These are phyloP conservation scores for Fusarium burgessii DNA, from an alignment of 2,329 filamentous ascomycete genomes.

Conservation along the genomic window DNA sequence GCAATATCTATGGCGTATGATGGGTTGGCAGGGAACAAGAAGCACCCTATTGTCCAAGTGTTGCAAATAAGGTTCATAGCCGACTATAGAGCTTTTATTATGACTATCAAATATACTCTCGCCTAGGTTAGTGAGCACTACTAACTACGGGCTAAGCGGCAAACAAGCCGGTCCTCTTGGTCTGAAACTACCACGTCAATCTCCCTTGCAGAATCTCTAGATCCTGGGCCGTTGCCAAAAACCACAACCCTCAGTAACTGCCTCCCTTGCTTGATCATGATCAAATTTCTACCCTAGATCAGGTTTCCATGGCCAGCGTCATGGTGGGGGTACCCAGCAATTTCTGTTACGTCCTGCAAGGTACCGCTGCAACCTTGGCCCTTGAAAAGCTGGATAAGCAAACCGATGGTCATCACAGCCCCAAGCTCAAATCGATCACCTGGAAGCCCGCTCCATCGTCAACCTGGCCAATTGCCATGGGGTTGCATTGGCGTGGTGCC, in stretches of 20 bases:
- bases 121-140: conserved; percentile 17
- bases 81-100: neutral
- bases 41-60: neutral
- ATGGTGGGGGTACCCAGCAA: conserved; percentile 18
- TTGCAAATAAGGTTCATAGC: neutral
- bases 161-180: conserved; percentile 9
- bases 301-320: neutral
- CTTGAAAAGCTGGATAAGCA: conserved; percentile 1
- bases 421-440: conserved; percentile 13
- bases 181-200: conserved; percentile 8
- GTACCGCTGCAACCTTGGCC: conserved; percentile 31
- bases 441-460: conserved; percentile 9
- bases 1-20: conserved; percentile 3
- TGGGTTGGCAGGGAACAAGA: neutral
- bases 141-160: conserved; percentile 10
- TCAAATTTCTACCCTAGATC: conserved; percentile 14
- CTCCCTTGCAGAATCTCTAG: conserved; percentile 33
- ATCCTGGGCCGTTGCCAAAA: conserved; percentile 16
- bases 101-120: conserved; percentile 4
- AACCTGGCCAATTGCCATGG: conserved; percentile 14
- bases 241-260: neutral
- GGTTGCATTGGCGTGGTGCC: conserved; percentile 23
- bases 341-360: conserved; percentile 30
- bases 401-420: neutral
- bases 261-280: conserved; percentile 25